phyloP scores from a whole-genome alignment of 2,329 filamentous ascomycete genomes.

The Sclerotinia subarctica region DNA sequence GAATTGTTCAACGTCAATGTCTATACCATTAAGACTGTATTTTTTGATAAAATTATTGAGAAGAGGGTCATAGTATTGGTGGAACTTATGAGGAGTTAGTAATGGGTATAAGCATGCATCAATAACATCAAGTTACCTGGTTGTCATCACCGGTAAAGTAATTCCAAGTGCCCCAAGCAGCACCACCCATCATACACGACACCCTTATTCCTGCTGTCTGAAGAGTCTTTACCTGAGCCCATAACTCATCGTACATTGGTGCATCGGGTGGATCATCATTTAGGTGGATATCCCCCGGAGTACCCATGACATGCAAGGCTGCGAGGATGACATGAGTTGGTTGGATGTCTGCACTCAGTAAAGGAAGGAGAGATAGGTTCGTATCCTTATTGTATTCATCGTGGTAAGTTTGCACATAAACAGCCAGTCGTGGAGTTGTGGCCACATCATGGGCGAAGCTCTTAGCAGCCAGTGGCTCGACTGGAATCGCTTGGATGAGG shows the following conservation, averaged over 20 bases:
- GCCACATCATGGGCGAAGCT: neutral
- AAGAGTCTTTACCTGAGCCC: conserved; percentile 20
- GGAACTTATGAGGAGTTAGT: conserved; percentile 25
- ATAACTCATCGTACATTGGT: conserved; percentile 23
- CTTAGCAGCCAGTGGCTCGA: neutral
- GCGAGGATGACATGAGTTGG: conserved; percentile 21
- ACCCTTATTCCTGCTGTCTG: conserved; percentile 23
- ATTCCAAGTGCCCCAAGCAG: conserved; percentile 31
- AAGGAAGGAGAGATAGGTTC: conserved; percentile 20
- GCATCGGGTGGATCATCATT: conserved; percentile 22
- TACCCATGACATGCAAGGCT: conserved; percentile 11
- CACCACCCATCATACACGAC: conserved; percentile 25
- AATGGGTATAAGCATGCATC: neutral
- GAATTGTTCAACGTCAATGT: conserved; percentile 82
- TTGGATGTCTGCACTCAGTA: conserved; percentile 5
- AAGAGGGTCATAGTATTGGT: conserved; percentile 22
- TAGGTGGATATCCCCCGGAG: conserved; percentile 18
- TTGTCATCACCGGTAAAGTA: conserved; percentile 41
- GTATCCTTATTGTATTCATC: neutral
- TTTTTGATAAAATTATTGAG: conserved; percentile 50
- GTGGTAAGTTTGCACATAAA: conserved; percentile 21
- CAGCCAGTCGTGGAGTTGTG: conserved; percentile 14
- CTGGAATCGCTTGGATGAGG: conserved; percentile 18
- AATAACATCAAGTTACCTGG: neutral
- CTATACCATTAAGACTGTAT: conserved; percentile 83